Evolutionary conservation across 2,329 filamentous ascomycete genomes (phyloP), one percentile per base, ranked within the genome.

Genomic region (Volutella citrinella): DNA sequence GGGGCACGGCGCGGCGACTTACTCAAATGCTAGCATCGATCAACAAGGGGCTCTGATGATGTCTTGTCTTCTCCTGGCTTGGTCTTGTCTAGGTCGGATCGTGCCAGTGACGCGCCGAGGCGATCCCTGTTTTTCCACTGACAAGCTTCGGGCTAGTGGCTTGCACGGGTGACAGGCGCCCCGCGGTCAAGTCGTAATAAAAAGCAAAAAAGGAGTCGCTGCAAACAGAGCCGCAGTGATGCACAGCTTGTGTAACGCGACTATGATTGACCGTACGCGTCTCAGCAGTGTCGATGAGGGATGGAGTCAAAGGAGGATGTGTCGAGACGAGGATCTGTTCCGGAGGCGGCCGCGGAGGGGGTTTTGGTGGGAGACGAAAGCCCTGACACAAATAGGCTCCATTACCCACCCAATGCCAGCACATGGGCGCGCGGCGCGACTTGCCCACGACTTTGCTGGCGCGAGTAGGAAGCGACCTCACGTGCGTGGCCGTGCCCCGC

Each of bases 381-480:
- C n/a, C 28, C 23, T 27, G 23, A 21, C 18, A 20, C 26, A 34
- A 23, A 21, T 22, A 18, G 18, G 19, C 19, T 30, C n/a, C 28
- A 19, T 21, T 25, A 26, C 27, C 27, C 31, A 20, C 19, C 19
- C 20, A 26, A 34, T 25, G 34, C 8, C n/a, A 27, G 22, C 13
- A 27, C 33, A 24, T 31, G 18, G 22, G 33, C 36, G 30, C 31
- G 32, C 20, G 17, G 27, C 36, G 32, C 36, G 27, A 35, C 32
- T 32, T 34, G 41, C 32, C 39, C 36, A 40, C 42, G 44, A 37
- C 41, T 23, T 25, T 36, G 30, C 42, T 43, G 48, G 54, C 61
- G 59, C 61, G 61, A 59, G 35, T 36, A 32, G 45, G 48, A 52
- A 55, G 49, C 61, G 61, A 55, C 40, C 30, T 58, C 61, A 64